These are phyloP conservation scores for Chaetoceros tenuissimus DNA, from an alignment of 108 stramenopile species.

Conservation along the genomic window DNA sequence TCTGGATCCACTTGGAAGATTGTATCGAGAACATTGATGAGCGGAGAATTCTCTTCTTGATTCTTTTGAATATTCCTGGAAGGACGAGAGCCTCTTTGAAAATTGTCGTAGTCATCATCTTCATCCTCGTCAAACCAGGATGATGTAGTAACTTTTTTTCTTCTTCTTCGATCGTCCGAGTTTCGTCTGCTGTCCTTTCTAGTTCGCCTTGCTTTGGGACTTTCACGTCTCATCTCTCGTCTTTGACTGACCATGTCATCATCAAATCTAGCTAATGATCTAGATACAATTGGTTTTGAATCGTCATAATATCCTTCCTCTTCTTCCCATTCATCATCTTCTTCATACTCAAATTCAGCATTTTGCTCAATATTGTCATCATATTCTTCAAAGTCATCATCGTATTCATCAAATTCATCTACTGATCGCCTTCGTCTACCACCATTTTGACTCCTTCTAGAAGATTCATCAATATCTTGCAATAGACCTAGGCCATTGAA, in stretches of 20 bases:
- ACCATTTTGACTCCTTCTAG: background rate
- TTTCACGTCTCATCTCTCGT: background rate
- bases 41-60: slow-evolving; percentile 7
- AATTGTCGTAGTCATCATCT: slow-evolving; percentile 22
- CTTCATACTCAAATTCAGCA: background rate
- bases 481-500: slow-evolving; percentile 62
- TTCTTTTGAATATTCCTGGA: background rate
- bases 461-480: slow-evolving; percentile 23
- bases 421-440: background rate
- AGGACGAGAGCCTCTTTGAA: background rate
- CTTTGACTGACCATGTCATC: slow-evolving; percentile 4
- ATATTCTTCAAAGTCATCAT: no score
- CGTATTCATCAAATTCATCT: background rate
- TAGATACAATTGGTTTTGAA: background rate
- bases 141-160: slow-evolving; percentile 13
- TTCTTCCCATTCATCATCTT: background rate
- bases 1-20: slow-evolving; percentile 32
- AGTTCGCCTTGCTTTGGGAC: background rate
- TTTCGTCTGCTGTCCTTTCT: no score
- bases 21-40: slow-evolving; percentile 18
- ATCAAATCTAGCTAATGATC: slow-evolving; percentile 3
- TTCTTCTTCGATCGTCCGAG: background rate
- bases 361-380: background rate
- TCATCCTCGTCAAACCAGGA: slow-evolving; percentile 21
- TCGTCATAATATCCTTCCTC: slow-evolving; percentile 5